phyloP scores from a whole-genome alignment of 2,329 filamentous ascomycete genomes.

The Fusarium secorum region DNA sequence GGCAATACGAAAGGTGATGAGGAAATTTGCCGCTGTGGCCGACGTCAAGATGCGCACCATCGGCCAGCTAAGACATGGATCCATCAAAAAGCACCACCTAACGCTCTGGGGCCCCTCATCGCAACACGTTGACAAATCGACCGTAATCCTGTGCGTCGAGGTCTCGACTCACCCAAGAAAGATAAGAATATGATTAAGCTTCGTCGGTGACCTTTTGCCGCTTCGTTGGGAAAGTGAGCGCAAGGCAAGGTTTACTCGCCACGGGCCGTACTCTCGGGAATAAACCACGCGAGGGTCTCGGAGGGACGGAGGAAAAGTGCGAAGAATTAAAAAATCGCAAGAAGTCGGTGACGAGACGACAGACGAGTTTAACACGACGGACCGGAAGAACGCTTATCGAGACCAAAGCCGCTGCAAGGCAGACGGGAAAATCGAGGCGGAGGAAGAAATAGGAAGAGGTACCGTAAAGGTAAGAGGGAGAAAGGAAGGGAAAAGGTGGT shows the following conservation, averaged over 20 bases:
- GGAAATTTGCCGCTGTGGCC: slow-evolving; percentile 35
- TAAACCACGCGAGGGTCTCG: slow-evolving; percentile 41
- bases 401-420: slow-evolving; percentile 35
- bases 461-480: slow-evolving; percentile 22
- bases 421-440: slow-evolving; percentile 32
- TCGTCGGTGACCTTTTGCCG: slow-evolving; percentile 25
- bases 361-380: slow-evolving; percentile 10
- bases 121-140: slow-evolving; percentile 37
- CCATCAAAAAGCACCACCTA: slow-evolving; percentile 38
- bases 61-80: slow-evolving; percentile 36
- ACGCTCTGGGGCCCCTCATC: slow-evolving; percentile 28
- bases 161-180: slow-evolving; percentile 35
- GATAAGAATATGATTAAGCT: slow-evolving; percentile 19
- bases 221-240: slow-evolving; percentile 34
- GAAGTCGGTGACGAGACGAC: slow-evolving; percentile 26
- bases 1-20: slow-evolving; percentile 23
- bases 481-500: slow-evolving; percentile 22
- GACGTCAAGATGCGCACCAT: slow-evolving; percentile 39
- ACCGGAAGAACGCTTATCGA: slow-evolving; percentile 33
- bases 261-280: slow-evolving; percentile 38
- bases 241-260: slow-evolving; percentile 33
- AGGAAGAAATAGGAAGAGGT: slow-evolving; percentile 26
- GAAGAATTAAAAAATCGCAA: slow-evolving; percentile 32
- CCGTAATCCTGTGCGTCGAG: slow-evolving; percentile 16
- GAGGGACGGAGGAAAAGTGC: slow-evolving; percentile 36